A percentile compares a stretch with the other conserved stretches of the same genome.
These are phyloP conservation scores for Amorphotheca resinae DNA, from an alignment of 495 filamentous ascomycete species.

Conservation along the genomic window DNA sequence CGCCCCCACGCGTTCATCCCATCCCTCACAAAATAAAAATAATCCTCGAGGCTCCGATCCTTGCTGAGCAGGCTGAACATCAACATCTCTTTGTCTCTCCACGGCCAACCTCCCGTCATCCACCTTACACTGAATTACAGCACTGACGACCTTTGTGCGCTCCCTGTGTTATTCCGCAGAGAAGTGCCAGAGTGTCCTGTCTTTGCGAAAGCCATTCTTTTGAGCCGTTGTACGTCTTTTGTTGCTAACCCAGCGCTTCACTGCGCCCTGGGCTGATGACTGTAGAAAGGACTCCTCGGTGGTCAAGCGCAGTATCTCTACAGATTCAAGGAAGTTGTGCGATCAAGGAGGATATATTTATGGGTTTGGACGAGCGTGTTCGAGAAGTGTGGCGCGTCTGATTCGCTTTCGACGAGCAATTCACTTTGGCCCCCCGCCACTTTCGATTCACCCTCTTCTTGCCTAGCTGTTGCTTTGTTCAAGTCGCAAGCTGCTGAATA, in stretches of 20 bases:
- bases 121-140: slow-evolving; percentile 3
- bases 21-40: slow-evolving; percentile 7
- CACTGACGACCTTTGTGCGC: slow-evolving; percentile 19
- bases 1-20: neutral
- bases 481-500: too few species aligned
- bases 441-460: slow-evolving; percentile 6
- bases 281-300: slow-evolving; percentile 16
- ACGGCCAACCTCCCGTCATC: slow-evolving; percentile 9
- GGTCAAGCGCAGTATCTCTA: slow-evolving; percentile 16
- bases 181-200: slow-evolving; percentile 15
- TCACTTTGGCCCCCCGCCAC: slow-evolving; percentile 2
- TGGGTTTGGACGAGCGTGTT: slow-evolving; percentile 16
- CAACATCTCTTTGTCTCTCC: slow-evolving; percentile 13
- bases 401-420: neutral
- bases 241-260: slow-evolving; percentile 13
- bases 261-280: slow-evolving; percentile 20
- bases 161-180: slow-evolving; percentile 18
- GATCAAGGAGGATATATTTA: slow-evolving; percentile 10
- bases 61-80: neutral
- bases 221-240: slow-evolving; percentile 16
- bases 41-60: neutral
- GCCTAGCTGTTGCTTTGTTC: too few species aligned
- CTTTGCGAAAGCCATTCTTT: slow-evolving; percentile 16
- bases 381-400: slow-evolving; percentile 7
- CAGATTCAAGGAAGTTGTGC: slow-evolving; percentile 4